phyloP scores from a whole-genome alignment of 1,284 basidiomycete species.

The Moesziomyces sp. region DNA sequence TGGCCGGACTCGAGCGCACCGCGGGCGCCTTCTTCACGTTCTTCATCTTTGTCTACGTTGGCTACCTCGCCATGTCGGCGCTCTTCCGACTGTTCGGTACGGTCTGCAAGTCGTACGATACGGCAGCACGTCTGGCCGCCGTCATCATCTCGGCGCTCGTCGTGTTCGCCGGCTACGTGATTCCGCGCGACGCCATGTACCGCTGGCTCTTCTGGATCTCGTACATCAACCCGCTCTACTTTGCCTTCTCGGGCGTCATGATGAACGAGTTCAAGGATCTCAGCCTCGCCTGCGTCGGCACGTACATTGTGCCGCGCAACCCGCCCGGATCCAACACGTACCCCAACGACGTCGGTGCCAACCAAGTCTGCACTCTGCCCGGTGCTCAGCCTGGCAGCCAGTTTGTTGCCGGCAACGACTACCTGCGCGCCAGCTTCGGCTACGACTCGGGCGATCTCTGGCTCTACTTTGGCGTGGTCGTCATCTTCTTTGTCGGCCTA shows the following conservation, averaged over 20 bases:
- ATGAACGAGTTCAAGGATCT: conserved; percentile 72
- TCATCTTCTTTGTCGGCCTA: conserved; percentile 55
- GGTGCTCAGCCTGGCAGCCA: conserved; percentile 35
- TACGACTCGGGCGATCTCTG: conserved; percentile 34
- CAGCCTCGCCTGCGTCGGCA: conserved; percentile 38
- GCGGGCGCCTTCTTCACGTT: conserved; percentile 68
- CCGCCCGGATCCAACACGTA: conserved; percentile 28
- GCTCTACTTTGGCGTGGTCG: conserved; percentile 54
- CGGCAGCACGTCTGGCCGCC: conserved; percentile 71
- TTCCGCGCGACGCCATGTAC: conserved; percentile 71
- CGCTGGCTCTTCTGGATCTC: conserved; percentile 68
- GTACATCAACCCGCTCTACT: conserved; percentile 70
- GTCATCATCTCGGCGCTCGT: conserved; percentile 74
- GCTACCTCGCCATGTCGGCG: conserved; percentile 68
- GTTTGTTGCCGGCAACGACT: conserved; percentile 43
- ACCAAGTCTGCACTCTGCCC: conserved; percentile 50
- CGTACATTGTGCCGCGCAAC: conserved; percentile 53
- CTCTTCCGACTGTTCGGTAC: conserved; percentile 74
- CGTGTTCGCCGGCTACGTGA: conserved; percentile 77
- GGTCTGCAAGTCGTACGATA: conserved; percentile 40
- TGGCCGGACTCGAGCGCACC: conserved; percentile 73
- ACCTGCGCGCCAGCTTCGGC: conserved; percentile 45
- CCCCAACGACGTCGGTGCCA: conserved; percentile 26
- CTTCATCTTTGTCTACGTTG: conserved; percentile 54
- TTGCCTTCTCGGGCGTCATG: conserved; percentile 73